phyloP scores from a whole-genome alignment of 805 yeast genomes.

The Zygoascus flipseniorum region DNA sequence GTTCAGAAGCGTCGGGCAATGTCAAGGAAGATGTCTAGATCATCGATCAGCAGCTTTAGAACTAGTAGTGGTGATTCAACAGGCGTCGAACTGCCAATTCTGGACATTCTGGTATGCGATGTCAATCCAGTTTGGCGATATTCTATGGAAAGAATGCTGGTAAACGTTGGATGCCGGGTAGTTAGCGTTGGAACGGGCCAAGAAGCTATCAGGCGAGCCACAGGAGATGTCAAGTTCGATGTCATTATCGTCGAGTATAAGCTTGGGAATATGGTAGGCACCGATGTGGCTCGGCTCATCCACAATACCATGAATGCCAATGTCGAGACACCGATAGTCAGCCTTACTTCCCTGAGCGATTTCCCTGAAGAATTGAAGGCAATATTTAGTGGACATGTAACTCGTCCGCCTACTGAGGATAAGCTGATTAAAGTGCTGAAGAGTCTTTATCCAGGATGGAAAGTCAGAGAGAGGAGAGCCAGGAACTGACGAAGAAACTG shows the following conservation, averaged over 20 bases:
- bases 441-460: constrained; percentile 14
- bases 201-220: constrained; percentile 70
- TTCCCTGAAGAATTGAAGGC: constrained; percentile 31
- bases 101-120: constrained; percentile 76
- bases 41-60: neutral
- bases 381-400: constrained; percentile 60
- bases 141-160: constrained; percentile 54
- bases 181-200: constrained; percentile 72
- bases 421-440: constrained; percentile 28
- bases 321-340: constrained; percentile 66
- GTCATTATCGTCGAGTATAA: constrained; percentile 68
- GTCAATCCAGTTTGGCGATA: constrained; percentile 77
- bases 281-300: constrained; percentile 70
- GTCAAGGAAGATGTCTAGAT: constrained; percentile 30
- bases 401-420: constrained; percentile 51
- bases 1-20: constrained; percentile 45
- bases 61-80: constrained; percentile 2
- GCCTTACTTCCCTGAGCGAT: constrained; percentile 59
- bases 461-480: neutral
- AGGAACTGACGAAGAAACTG: neutral
- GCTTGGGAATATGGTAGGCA: constrained; percentile 56
- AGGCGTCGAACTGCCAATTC: constrained; percentile 17
- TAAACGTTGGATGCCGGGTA: constrained; percentile 68
- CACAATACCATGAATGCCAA: constrained; percentile 72
- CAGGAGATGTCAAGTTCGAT: constrained; percentile 79